A percentile compares a stretch with the other conserved stretches of the same genome.
Evolutionary conservation across 192 early-diverging fungal genomes (phyloP).

Genomic region (Paraglomus brasilianum): DNA sequence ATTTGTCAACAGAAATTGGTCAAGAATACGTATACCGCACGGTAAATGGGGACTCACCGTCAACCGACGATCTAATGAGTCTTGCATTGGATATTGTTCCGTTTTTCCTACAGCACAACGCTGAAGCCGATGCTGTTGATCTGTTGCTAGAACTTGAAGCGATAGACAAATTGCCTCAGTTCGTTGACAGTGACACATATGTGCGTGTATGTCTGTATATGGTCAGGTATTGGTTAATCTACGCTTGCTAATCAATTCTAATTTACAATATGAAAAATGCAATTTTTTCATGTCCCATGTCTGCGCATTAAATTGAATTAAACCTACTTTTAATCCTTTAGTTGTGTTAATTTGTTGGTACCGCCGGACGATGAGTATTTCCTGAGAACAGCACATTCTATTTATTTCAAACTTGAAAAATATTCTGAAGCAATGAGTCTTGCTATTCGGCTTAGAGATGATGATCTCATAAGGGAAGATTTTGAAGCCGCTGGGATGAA

Average conservation of each 20-base stretch:
- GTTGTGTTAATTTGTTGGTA: conserved; percentile 89
- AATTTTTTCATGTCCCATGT: neutral
- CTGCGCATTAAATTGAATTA: neutral
- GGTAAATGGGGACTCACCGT: conserved; percentile 55
- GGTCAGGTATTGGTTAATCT: conserved; percentile 56
- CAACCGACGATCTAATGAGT: conserved; percentile 65
- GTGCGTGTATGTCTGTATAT: conserved; percentile 95
- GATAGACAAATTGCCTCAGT: conserved; percentile 74
- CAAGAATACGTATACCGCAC: conserved; percentile 70
- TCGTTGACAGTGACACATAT: conserved; percentile 92
- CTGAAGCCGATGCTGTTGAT: conserved; percentile 98
- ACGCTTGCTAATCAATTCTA: neutral
- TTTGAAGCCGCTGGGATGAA: conserved; percentile 69
- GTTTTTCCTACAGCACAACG: conserved; percentile 96
- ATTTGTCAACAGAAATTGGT: conserved; percentile 88
- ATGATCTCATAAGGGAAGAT: conserved; percentile 79
- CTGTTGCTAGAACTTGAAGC: conserved; percentile 87
- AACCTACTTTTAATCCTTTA: conserved; percentile 23
- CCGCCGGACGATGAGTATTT: conserved; percentile 87
- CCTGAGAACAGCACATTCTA: conserved; percentile 81
- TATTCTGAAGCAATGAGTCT: conserved; percentile 82
- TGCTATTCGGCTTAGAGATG: conserved; percentile 81
- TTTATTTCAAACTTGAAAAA: conserved; percentile 83
- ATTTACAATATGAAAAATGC: neutral
- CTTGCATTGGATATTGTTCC: conserved; percentile 86